Percentiles rank a stretch among this genome's conserved stretches.
phyloP scores from a whole-genome alignment of 2,329 filamentous ascomycete species.

The Fusarium xyrophilum region DNA sequence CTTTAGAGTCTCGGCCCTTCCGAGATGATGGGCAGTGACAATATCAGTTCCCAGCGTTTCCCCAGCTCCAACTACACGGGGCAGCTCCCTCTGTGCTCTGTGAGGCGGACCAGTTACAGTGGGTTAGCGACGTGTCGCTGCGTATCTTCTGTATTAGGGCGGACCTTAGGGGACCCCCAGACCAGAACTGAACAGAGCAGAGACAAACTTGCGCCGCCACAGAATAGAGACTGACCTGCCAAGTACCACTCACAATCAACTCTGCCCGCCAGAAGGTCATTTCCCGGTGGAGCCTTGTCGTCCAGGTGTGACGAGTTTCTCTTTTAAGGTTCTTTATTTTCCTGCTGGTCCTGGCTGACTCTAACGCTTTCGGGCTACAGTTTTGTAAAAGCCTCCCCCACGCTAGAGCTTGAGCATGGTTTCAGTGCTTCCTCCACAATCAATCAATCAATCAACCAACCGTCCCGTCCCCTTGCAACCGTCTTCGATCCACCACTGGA shows the following conservation, averaged over 20 bases:
- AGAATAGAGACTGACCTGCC: slow-evolving; percentile 22
- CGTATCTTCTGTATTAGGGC: background rate
- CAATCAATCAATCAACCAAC: slow-evolving; percentile 28
- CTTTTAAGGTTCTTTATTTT: slow-evolving; percentile 26
- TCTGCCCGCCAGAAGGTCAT: slow-evolving; percentile 25
- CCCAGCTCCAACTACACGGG: background rate
- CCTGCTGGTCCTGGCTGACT: slow-evolving; percentile 12
- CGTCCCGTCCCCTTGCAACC: slow-evolving; percentile 8
- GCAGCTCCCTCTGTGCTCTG: background rate
- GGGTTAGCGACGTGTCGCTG: slow-evolving; percentile 20
- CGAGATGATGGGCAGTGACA: slow-evolving; percentile 24
- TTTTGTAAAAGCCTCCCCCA: slow-evolving; percentile 12
- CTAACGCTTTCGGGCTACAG: slow-evolving; percentile 20
- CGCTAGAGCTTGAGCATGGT: slow-evolving; percentile 8
- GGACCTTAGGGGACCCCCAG: background rate
- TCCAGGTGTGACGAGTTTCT: slow-evolving; percentile 30
- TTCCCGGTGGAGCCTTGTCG: slow-evolving; percentile 23
- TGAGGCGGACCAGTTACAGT: slow-evolving; percentile 31
- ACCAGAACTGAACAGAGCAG: background rate
- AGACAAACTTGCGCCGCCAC: background rate
- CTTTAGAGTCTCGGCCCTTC: slow-evolving; percentile 20
- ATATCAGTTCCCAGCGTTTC: background rate
- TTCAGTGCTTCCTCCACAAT: slow-evolving; percentile 28
- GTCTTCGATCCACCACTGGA: background rate
- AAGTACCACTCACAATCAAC: slow-evolving; percentile 28